Evolutionary conservation across 2,329 filamentous ascomycete species (phyloP).

Genomic region (Cladosporium cucumerinum): DNA sequence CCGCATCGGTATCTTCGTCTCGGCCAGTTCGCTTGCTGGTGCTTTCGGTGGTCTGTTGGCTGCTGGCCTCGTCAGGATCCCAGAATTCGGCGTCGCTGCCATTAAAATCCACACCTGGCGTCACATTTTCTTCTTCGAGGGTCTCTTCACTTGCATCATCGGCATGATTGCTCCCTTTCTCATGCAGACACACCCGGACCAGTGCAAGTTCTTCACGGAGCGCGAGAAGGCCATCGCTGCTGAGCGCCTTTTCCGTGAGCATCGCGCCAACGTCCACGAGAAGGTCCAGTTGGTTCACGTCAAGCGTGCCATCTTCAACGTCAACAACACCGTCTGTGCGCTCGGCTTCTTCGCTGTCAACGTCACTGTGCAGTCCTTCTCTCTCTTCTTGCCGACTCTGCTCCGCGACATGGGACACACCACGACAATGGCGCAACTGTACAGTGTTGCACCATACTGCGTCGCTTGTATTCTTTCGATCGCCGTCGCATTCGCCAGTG

Average conservation of each 20-base stretch:
- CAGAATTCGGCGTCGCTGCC: conserved; percentile 48
- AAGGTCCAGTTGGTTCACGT: conserved; percentile 50
- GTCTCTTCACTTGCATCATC: conserved; percentile 51
- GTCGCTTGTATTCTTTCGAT: conserved; percentile 24
- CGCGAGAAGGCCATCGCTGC: conserved; percentile 55
- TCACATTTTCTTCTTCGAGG: conserved; percentile 64
- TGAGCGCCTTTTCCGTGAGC: conserved; percentile 51
- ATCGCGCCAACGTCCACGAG: conserved; percentile 46
- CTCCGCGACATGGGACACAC: conserved; percentile 64
- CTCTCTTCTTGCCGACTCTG: conserved; percentile 46
- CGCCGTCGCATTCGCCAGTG: conserved; percentile 26
- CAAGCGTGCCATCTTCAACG: conserved; percentile 51
- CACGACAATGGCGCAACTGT: conserved; percentile 45
- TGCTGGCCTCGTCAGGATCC: conserved; percentile 46
- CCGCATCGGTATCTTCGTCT: conserved; percentile 26
- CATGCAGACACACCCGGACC: conserved; percentile 50
- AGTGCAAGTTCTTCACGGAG: conserved; percentile 50
- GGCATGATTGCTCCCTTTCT: conserved; percentile 48
- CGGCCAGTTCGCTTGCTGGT: conserved; percentile 39
- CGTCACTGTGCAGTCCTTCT: conserved; percentile 52
- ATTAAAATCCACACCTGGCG: conserved; percentile 51
- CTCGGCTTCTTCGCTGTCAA: conserved; percentile 59
- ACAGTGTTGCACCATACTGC: conserved; percentile 17
- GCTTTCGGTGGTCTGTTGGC: conserved; percentile 26
- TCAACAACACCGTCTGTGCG: conserved; percentile 59